Conservation (phyloP, 169 alveolate species). For the Perkinsus chesapeaki region DNA sequence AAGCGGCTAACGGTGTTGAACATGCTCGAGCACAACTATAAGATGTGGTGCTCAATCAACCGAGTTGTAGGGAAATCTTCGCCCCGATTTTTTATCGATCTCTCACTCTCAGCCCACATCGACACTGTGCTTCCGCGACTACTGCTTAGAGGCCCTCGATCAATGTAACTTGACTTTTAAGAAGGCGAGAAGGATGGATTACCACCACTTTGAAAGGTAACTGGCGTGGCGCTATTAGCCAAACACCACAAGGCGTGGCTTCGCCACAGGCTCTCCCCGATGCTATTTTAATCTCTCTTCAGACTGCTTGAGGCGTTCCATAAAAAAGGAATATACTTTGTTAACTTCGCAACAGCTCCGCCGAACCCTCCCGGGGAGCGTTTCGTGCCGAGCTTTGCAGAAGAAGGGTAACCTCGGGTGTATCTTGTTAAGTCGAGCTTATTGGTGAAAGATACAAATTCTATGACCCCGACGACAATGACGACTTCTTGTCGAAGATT, state of each 20-base stretch:
- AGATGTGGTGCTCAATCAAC: conserved; percentile 64
- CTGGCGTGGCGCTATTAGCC: neutral
- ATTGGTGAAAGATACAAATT: neutral
- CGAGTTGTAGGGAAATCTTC: neutral
- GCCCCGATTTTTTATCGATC: neutral
- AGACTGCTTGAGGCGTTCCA: neutral
- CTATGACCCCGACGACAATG: neutral
- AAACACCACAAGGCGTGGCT: neutral
- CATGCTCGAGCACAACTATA: conserved; percentile 82
- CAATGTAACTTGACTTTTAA: neutral
- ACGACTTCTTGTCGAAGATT: neutral
- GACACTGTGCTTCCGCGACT: neutral
- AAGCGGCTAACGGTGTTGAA: conserved; percentile 79
- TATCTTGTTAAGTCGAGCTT: neutral
- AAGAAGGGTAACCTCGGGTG: neutral
- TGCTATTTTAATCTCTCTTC: neutral
- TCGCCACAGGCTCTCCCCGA: neutral
- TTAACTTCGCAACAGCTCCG: neutral
- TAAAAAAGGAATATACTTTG: neutral
- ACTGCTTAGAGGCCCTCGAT: neutral
- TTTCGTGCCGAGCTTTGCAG: neutral
- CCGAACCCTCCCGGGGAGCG: neutral
- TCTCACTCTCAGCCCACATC: neutral
- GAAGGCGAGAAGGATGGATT: neutral
- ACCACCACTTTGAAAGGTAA: neutral